phyloP scores from a whole-genome alignment of 352 stramenopile genomes.

The Phytophthora foliorum region DNA sequence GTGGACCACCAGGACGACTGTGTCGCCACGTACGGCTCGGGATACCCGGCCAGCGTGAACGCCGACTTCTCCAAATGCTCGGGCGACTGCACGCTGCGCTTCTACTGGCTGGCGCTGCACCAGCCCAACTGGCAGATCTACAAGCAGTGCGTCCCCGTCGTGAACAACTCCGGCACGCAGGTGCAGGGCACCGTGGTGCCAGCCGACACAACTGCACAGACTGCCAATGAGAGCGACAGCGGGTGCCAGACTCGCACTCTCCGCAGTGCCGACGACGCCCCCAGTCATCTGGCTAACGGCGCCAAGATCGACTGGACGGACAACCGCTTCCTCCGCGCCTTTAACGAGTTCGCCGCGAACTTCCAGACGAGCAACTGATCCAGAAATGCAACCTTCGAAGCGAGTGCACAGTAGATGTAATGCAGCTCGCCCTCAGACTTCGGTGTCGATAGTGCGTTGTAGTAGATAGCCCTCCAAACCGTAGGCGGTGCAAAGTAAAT shows the following conservation, averaged over 20 bases:
- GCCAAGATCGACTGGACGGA: constrained; percentile 41
- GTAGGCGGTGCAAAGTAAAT: too few relatives aligned
- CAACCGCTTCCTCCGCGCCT: constrained; percentile 44
- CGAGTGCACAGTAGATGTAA: constrained; percentile 10
- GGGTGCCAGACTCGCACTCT: constrained; percentile 39
- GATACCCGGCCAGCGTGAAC: constrained; percentile 40
- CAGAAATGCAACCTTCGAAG: not conserved
- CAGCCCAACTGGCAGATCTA: constrained; percentile 55
- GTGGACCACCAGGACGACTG: constrained; percentile 64
- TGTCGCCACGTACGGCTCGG: constrained; percentile 33
- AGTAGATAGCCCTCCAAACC: not conserved
- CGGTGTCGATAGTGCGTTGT: constrained; percentile 8
- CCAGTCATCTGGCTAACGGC: constrained; percentile 30
- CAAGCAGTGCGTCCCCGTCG: constrained; percentile 49
- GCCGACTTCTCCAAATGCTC: constrained; percentile 41
- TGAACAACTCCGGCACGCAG: constrained; percentile 33
- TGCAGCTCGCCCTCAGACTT: constrained; percentile 12
- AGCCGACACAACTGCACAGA: constrained; percentile 15
- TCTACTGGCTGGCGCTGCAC: constrained; percentile 52
- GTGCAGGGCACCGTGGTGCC: constrained; percentile 27
- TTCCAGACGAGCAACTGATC: constrained; percentile 31
- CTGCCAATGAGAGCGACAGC: constrained; percentile 14
- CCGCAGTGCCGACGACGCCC: constrained; percentile 26
- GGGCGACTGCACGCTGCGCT: constrained; percentile 37
- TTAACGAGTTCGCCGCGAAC: constrained; percentile 37